Base-by-base conservation (phyloP, 495 filamentous ascomycete species). In the Elaphomyces granulatus region DNA sequence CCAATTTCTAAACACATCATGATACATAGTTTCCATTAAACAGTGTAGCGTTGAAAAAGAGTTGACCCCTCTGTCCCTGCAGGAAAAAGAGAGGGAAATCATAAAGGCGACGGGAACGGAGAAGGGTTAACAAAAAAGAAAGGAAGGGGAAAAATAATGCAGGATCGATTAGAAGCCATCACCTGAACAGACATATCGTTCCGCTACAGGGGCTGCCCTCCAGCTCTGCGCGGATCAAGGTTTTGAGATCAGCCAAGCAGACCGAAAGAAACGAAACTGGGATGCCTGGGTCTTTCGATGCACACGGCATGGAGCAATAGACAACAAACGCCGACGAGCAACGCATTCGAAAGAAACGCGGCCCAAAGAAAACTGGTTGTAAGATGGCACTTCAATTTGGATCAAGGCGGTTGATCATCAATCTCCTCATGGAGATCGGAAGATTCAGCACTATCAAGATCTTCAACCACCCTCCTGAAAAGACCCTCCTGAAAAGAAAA, bases 81-180 rank as follows among this genome's bases (percentile, higher is more conserved):
- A 12, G 23, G 23, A 28, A 6, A 28, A 6, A 28, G 23, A 28
- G 12, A 12, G 23, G 12, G 23, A 6, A 12, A 28, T 28, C 6
- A 28, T 6, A 12, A 28, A 28, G 12, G 23, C 6, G 23, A 28
- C 12, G 23, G 12, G 12, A 12, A 12, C 12, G 12, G 6, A 6
- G 23, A 28, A 28, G 6, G 6, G 23, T 6, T 6, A 28, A 28
- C 6, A 28, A 12, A 6, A 28, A 66, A 33, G 62, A 70, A 40
- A 28, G 12, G 6, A 12, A 28, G 12, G 6, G 23, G 23, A n/a
- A 6, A 12, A 28, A 28, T 28, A 28, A 12, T n/a, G n/a, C n/a
- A n/a, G n/a, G n/a, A n/a, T n/a, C n/a, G n/a, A n/a, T n/a, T n/a
- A n/a, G n/a, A n/a, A 28, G 23, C 23, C 23, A 28, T 12, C 23